Base-by-base conservation (phyloP, 805 yeast genomes). In the Pichia pseudocactophila region DNA sequence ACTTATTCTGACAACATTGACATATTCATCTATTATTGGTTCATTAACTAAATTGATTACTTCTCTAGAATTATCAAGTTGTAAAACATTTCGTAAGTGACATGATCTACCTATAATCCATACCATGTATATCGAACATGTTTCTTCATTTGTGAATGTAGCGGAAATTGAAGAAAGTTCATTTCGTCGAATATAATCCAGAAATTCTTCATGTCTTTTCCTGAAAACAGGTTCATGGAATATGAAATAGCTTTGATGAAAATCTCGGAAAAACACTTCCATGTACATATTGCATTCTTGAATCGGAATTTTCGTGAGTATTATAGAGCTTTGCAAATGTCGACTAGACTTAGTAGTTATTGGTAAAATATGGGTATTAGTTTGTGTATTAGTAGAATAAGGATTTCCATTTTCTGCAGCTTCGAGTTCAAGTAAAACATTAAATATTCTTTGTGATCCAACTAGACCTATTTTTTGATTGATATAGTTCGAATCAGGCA, bases 41-140 rank as follows among this genome's bases (percentile, higher is more conserved):
- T 12, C 12, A 4, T 7, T 25, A 20, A 32, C 35, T 17, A 32
- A 10, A 6, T 22, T 22, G 8, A 17, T 32, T 26, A 1, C 30
- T 28, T 28, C 49, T 37, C 13, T 38, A 27, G 17, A 39, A 42
- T 17, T 36, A 25, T 22, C 39, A 36, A 32, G 19, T 30, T 18
- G 34, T 19, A 38, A 45, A 32, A 43, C 33, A 37, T 33, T 32
- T 36, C n/a, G 35, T 17, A 39, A 41, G 33, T 36, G 40, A 22
- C 43, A 53, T 17, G 49, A 44, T 26, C 51, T 42, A 0, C 56
- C 61, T 11, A 60, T 37, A 15, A 59, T 47, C 63, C 65, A 65
- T 4, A 66, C 66, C 34, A 66, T 47, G 44, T 65, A 67, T 15
- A 66, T 60, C 31, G 63, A 55, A 30, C 69, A 66, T 16, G 64